Percentiles rank a stretch among this genome's conserved stretches.
These are phyloP conservation scores for Rhynchosporium secalis DNA, from an alignment of 2,329 filamentous ascomycete genomes.

Conservation along the genomic window DNA sequence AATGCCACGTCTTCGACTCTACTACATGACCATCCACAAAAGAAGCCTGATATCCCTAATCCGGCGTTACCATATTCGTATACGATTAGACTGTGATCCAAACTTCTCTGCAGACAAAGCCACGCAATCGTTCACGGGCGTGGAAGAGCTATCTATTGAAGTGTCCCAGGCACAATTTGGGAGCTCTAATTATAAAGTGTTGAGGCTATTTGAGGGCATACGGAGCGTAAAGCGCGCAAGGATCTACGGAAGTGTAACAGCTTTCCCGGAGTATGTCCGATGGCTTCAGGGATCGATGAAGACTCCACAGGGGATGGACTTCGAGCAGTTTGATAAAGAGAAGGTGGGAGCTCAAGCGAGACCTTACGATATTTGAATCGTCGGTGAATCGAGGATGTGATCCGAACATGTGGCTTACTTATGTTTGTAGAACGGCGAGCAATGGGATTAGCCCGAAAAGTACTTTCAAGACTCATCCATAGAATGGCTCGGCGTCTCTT, in stretches of 20 bases:
- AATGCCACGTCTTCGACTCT: conserved; percentile 45
- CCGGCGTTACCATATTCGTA: conserved; percentile 45
- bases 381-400: conserved; percentile 24
- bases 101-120: conserved; percentile 45
- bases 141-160: conserved; percentile 50
- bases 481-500: not conserved
- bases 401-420: conserved; percentile 19
- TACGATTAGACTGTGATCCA: conserved; percentile 52
- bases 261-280: conserved; percentile 34
- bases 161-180: conserved; percentile 49
- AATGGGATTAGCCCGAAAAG: conserved; percentile 13
- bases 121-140: conserved; percentile 45
- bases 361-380: conserved; percentile 30
- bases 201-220: conserved; percentile 48
- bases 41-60: conserved; percentile 41
- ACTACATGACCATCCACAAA: conserved; percentile 41
- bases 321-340: conserved; percentile 24
- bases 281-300: conserved; percentile 37
- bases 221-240: conserved; percentile 46
- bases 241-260: conserved; percentile 40
- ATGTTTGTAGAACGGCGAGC: conserved; percentile 26
- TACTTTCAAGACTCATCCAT: too few relatives aligned
- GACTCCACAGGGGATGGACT: conserved; percentile 18
- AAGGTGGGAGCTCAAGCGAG: conserved; percentile 20
- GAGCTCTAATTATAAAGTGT: conserved; percentile 44